These are phyloP conservation scores for Hyphodiscus hymeniophilus DNA, from an alignment of 495 filamentous ascomycete species.

Conservation along the genomic window DNA sequence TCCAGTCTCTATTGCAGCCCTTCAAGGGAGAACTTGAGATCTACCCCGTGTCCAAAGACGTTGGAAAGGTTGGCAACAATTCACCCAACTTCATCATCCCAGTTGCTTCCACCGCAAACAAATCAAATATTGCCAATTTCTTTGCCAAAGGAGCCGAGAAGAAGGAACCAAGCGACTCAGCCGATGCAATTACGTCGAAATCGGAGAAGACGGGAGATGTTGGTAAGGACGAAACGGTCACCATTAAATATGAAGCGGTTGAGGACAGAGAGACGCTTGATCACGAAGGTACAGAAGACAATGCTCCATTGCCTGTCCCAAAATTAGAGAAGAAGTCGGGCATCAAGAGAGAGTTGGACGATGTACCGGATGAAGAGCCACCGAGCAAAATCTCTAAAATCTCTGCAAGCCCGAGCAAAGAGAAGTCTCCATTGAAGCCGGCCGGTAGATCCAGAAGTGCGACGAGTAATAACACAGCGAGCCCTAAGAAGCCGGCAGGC, in stretches of 20 bases:
- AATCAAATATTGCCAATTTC: constrained; percentile 87
- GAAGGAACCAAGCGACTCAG: constrained; percentile 18
- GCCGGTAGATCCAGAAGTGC: constrained; percentile 33
- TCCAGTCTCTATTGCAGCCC: constrained; percentile 69
- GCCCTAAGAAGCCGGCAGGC: constrained; percentile 35
- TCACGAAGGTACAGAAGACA: constrained; percentile 36
- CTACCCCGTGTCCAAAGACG: constrained; percentile 80
- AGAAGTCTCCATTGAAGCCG: constrained; percentile 6
- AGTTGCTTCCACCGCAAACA: constrained; percentile 74
- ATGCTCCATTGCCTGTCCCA: constrained; percentile 36
- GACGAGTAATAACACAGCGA: constrained; percentile 35
- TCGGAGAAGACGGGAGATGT: constrained; percentile 27
- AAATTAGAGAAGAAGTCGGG: constrained; percentile 22
- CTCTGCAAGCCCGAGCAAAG: constrained; percentile 16
- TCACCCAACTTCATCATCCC: constrained; percentile 76
- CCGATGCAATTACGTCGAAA: constrained; percentile 19
- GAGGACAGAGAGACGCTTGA: constrained; percentile 35
- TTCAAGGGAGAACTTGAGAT: constrained; percentile 74
- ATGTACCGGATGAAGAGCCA: constrained; percentile 30
- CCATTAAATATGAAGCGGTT: constrained; percentile 25
- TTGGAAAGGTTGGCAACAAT: constrained; percentile 94
- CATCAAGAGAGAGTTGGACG: constrained; percentile 50
- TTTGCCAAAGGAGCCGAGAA: constrained; percentile 42
- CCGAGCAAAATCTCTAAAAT: constrained; percentile 36
- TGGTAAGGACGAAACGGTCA: constrained; percentile 23